Conservation (phyloP, 2,329 filamentous ascomycete genomes). For the Xylaria arbuscula region DNA sequence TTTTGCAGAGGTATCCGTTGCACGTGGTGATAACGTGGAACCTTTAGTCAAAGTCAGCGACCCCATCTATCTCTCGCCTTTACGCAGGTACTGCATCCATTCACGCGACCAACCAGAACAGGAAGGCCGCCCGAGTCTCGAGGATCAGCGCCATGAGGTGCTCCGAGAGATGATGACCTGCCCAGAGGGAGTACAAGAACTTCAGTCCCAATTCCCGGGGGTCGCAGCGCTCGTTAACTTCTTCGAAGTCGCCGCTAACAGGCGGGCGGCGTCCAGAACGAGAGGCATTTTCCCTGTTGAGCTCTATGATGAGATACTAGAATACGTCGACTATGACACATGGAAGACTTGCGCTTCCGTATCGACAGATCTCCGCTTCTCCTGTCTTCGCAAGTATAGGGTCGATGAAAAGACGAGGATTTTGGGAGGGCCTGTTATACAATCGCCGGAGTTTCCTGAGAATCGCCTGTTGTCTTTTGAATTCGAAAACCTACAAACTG, state of each 20-base stretch:
- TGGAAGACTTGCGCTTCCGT: conserved; percentile 38
- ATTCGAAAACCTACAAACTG: conserved; percentile 7
- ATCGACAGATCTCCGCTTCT: conserved; percentile 30
- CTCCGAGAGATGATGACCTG: neutral
- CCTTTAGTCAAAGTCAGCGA: conserved; percentile 34
- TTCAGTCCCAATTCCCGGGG: conserved; percentile 34
- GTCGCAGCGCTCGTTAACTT: conserved; percentile 42
- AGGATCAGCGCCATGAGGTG: neutral
- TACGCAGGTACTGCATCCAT: conserved; percentile 14
- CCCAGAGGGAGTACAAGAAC: conserved; percentile 12
- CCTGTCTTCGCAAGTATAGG: conserved; percentile 38
- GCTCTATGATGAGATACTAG: conserved; percentile 36
- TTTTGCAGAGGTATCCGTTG: conserved; percentile 39
- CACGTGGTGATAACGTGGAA: conserved; percentile 2
- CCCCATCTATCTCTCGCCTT: conserved; percentile 35
- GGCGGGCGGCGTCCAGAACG: conserved; percentile 29
- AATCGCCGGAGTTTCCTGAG: neutral
- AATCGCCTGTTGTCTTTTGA: neutral
- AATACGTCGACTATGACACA: conserved; percentile 40
- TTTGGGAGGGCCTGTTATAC: conserved; percentile 19
- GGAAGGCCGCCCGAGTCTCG: neutral
- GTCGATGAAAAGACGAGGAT: conserved; percentile 35
- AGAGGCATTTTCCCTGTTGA: conserved; percentile 33
- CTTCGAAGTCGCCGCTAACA: conserved; percentile 38
- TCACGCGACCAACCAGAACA: conserved; percentile 2